Conservation (phyloP, 352 stramenopile species). For the Peronospora belbahrii region DNA sequence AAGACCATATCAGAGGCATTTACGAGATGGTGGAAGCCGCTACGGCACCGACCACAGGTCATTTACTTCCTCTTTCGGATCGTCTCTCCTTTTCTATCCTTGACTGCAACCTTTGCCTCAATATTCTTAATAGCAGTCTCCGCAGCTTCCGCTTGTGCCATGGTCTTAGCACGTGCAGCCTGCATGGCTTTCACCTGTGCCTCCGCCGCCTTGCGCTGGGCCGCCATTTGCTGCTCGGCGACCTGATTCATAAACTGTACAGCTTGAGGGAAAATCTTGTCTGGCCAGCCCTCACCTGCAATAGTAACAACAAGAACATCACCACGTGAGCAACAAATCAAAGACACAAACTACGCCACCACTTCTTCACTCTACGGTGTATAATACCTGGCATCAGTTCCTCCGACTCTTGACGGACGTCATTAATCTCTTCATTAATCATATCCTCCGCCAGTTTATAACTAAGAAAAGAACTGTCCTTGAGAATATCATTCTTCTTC, state of each 20-base stretch:
- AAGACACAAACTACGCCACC: no score
- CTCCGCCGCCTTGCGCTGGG: slow-evolving; percentile 63
- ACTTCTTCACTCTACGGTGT: neutral
- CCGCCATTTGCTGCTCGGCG: slow-evolving; percentile 78
- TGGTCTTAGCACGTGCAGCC: slow-evolving; percentile 38
- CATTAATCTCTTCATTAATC: slow-evolving; percentile 84
- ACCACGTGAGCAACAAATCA: neutral
- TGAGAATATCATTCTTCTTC: slow-evolving; percentile 85
- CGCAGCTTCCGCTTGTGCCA: slow-evolving; percentile 37
- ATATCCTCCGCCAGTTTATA: slow-evolving; percentile 85
- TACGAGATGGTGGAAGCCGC: slow-evolving; percentile 12
- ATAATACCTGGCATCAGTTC: slow-evolving; percentile 68
- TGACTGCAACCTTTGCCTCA: slow-evolving; percentile 30
- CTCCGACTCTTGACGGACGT: slow-evolving; percentile 71
- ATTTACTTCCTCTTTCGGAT: slow-evolving; percentile 65
- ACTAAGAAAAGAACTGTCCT: slow-evolving; percentile 81
- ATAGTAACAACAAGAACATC: slow-evolving; percentile 1
- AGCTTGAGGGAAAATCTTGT: slow-evolving; percentile 84
- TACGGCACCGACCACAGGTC: neutral
- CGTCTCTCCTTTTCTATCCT: slow-evolving; percentile 27
- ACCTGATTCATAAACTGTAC: slow-evolving; percentile 88
- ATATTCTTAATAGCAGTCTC: slow-evolving; percentile 32
- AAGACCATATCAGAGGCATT: slow-evolving; percentile 12
- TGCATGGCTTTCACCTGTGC: slow-evolving; percentile 65
- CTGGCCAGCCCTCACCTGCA: slow-evolving; percentile 74